A percentile compares a stretch with the other conserved stretches of the same genome.
phyloP scores from a whole-genome alignment of 768 basidiomycete species.

The Termitomyces sp. region DNA sequence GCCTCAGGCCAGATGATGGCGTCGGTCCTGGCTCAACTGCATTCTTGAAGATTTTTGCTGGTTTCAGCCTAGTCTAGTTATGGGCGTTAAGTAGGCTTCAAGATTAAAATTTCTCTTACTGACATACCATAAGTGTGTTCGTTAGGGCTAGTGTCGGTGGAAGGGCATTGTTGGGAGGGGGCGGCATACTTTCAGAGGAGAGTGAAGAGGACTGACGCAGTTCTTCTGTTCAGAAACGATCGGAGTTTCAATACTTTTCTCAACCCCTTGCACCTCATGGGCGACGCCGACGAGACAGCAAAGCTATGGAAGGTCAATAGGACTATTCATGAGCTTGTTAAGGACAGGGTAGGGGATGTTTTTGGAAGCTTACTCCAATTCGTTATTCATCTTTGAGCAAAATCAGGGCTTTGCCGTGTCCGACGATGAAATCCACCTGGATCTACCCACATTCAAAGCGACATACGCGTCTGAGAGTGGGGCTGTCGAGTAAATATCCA shows the following conservation, averaged over 20 bases:
- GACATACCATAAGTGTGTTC: slow-evolving; percentile 48
- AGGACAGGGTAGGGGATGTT: slow-evolving; percentile 74
- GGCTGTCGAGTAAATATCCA: slow-evolving; percentile 72
- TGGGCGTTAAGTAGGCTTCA: slow-evolving; percentile 5
- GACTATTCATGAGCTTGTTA: slow-evolving; percentile 94
- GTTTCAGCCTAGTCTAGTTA: slow-evolving; percentile 69
- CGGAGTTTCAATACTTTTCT: slow-evolving; percentile 56
- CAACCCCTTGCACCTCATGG: slow-evolving; percentile 43
- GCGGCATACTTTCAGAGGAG: slow-evolving; percentile 29
- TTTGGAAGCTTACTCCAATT: slow-evolving; percentile 7
- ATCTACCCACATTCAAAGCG: slow-evolving; percentile 71
- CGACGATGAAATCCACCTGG: slow-evolving; percentile 91
- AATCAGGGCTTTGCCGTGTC: slow-evolving; percentile 88
- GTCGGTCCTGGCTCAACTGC: slow-evolving; percentile 63
- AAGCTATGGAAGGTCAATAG: slow-evolving; percentile 94
- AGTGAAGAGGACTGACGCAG: too few relatives aligned
- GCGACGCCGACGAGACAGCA: slow-evolving; percentile 76
- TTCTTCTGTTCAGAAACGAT: slow-evolving; percentile 11
- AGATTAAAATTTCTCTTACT: slow-evolving; percentile 6
- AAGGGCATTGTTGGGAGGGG: slow-evolving; percentile 28
- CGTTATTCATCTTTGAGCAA: slow-evolving; percentile 22
- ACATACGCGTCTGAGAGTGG: slow-evolving; percentile 72
- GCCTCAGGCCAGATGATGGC: slow-evolving; percentile 37
- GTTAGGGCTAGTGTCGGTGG: slow-evolving; percentile 40
- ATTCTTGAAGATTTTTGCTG: slow-evolving; percentile 83